Conservation (phyloP, 2,329 filamentous ascomycete species). For the Neopestalotiopsis sp. region DNA sequence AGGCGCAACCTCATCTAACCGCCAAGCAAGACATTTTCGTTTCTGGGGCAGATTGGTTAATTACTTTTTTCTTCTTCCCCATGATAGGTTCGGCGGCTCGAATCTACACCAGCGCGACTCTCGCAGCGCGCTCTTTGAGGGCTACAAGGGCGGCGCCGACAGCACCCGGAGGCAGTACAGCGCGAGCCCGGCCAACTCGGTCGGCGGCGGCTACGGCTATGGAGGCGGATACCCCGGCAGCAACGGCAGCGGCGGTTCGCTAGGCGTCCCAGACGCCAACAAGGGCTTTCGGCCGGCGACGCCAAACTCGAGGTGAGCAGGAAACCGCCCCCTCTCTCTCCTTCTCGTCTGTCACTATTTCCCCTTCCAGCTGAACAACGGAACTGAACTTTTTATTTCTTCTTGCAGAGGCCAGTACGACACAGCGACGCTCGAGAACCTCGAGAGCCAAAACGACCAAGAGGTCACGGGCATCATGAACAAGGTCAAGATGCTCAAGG, state of each 20-base stretch:
- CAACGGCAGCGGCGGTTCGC: slow-evolving; percentile 33
- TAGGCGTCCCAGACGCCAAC: slow-evolving; percentile 35
- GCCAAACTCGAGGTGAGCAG: slow-evolving; percentile 67
- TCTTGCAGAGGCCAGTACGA: slow-evolving; percentile 81
- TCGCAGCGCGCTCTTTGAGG: slow-evolving; percentile 76
- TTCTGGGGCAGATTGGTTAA: neutral
- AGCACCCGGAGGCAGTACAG: slow-evolving; percentile 48
- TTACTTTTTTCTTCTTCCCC: neutral
- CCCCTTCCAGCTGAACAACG: too few relatives aligned
- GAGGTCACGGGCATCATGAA: slow-evolving; percentile 89
- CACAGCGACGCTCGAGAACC: slow-evolving; percentile 86
- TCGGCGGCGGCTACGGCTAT: slow-evolving; percentile 60
- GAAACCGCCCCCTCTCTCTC: too few relatives aligned
- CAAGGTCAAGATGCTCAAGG: slow-evolving; percentile 88
- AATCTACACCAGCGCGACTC: slow-evolving; percentile 77
- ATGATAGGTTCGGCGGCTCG: slow-evolving; percentile 68
- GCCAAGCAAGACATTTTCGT: neutral
- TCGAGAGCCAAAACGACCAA: slow-evolving; percentile 94
- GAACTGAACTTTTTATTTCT: too few relatives aligned
- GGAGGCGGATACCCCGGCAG: slow-evolving; percentile 25
- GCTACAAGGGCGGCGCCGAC: slow-evolving; percentile 65
- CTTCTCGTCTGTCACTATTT: too few relatives aligned
- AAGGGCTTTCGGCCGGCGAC: slow-evolving; percentile 69
- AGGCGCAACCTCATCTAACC: neutral
- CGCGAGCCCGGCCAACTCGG: slow-evolving; percentile 47